Percentiles rank a stretch among this genome's conserved stretches.
phyloP scores from a whole-genome alignment of 1,284 basidiomycete genomes.

The Microbotryomycetes sp. region DNA sequence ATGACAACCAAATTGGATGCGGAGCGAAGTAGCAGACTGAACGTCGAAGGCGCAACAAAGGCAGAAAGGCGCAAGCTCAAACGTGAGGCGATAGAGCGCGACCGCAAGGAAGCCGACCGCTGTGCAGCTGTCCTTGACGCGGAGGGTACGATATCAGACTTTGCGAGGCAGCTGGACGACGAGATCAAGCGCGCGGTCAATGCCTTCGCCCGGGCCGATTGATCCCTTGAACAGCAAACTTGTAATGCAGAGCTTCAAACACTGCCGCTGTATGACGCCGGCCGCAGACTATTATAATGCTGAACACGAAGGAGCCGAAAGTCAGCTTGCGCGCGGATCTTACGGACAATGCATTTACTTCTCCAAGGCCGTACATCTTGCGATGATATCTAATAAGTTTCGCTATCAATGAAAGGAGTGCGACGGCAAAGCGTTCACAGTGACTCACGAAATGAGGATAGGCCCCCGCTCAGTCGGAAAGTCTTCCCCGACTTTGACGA shows the following conservation, averaged over 20 bases:
- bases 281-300: not conserved
- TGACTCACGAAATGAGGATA: slow-evolving; percentile 26
- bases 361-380: slow-evolving; percentile 84
- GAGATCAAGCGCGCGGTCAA: not conserved
- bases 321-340: not conserved
- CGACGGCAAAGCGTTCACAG: not conserved
- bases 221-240: not conserved
- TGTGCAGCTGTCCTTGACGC: not conserved
- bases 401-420: not conserved
- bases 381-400: slow-evolving; percentile 66
- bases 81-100: not conserved
- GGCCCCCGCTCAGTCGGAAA: slow-evolving; percentile 38
- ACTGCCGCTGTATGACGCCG: not conserved
- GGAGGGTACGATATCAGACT: not conserved
- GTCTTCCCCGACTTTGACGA: slow-evolving; percentile 66
- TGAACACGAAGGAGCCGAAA: not conserved
- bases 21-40: not conserved
- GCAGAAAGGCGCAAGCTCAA: not conserved
- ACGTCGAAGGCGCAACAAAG: not conserved
- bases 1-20: not conserved
- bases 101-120: slow-evolving; percentile 4
- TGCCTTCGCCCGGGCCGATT: not conserved
- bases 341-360: slow-evolving; percentile 51
- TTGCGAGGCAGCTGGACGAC: not conserved
- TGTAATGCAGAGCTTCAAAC: not conserved